Conservation (phyloP, 2,329 filamentous ascomycete genomes). For the Thermomyces lanuginosus region DNA sequence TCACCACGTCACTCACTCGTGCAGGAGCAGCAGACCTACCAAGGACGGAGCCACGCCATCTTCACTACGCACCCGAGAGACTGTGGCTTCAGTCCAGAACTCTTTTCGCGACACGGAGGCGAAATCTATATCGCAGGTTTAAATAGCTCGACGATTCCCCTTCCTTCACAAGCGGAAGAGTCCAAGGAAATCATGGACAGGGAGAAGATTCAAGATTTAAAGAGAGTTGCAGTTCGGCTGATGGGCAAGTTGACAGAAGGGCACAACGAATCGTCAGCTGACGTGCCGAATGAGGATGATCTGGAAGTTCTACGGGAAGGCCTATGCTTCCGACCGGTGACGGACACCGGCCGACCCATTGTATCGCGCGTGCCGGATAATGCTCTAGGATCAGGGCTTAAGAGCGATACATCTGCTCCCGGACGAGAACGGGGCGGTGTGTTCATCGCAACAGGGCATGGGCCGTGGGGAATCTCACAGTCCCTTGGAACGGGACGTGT, state of each 20-base stretch:
- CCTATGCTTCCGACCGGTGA: slow-evolving; percentile 59
- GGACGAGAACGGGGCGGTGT: slow-evolving; percentile 41
- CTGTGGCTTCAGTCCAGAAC: slow-evolving; percentile 49
- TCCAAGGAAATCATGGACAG: slow-evolving; percentile 25
- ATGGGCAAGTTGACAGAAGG: slow-evolving; percentile 15
- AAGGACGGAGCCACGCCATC: slow-evolving; percentile 45
- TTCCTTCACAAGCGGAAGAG: slow-evolving; percentile 39
- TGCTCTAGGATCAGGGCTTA: slow-evolving; percentile 35
- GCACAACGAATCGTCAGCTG: slow-evolving; percentile 7
- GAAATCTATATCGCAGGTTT: slow-evolving; percentile 60
- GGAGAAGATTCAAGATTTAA: slow-evolving; percentile 21
- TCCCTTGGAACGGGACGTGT: slow-evolving; percentile 53
- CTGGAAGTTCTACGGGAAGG: slow-evolving; percentile 48
- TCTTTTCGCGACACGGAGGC: slow-evolving; percentile 50
- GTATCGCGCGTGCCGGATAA: slow-evolving; percentile 41
- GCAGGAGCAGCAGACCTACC: slow-evolving; percentile 21
- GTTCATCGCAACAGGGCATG: slow-evolving; percentile 56
- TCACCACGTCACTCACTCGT: slow-evolving; percentile 34
- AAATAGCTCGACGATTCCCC: slow-evolving; percentile 43
- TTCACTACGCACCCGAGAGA: slow-evolving; percentile 43
- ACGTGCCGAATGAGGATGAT: slow-evolving; percentile 29
- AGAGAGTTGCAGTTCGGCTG: slow-evolving; percentile 17
- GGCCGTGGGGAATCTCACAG: slow-evolving; percentile 55
- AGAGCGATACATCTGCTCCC: slow-evolving; percentile 27
- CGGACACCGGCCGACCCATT: slow-evolving; percentile 47